A percentile compares a stretch with the other conserved stretches of the same genome.
Evolutionary conservation across 495 filamentous ascomycete species (phyloP).

Genomic region (Thermothielavioides terrestris): DNA sequence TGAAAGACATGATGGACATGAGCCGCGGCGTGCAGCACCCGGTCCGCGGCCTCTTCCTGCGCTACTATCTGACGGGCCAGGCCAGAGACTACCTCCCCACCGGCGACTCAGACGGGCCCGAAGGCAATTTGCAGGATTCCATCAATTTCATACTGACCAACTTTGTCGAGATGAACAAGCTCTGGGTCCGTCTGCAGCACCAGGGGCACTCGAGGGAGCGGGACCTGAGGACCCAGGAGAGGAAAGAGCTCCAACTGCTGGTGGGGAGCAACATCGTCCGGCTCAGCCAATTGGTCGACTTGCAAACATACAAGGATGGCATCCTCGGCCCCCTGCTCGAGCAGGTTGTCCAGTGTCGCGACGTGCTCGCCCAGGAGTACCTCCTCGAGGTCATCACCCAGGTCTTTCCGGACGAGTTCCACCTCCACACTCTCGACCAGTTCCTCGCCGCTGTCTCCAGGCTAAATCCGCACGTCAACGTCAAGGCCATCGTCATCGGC

Average conservation of each 20-base stretch:
- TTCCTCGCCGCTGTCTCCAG: constrained; percentile 84
- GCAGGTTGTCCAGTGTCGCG: constrained; percentile 94
- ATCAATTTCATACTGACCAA: constrained; percentile 97
- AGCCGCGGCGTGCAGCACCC: constrained; percentile 95
- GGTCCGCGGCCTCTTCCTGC: constrained; percentile 83
- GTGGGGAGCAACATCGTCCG: constrained; percentile 94
- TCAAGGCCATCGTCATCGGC: constrained; percentile 96
- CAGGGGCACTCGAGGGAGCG: constrained; percentile 94
- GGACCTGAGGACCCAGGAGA: constrained; percentile 84
- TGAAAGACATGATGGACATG: constrained; percentile 99
- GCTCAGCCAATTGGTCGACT: constrained; percentile 89
- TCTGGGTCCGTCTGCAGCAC: constrained; percentile 96
- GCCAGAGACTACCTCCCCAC: constrained; percentile 79
- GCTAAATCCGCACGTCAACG: constrained; percentile 89
- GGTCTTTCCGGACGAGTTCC: constrained; percentile 97
- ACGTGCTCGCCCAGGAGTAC: constrained; percentile 96
- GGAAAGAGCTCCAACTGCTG: constrained; percentile 88
- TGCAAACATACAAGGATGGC: constrained; percentile 84
- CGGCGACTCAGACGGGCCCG: constrained; percentile 80
- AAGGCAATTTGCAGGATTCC: constrained; percentile 93
- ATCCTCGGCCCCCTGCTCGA: constrained; percentile 86
- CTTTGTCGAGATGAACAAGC: constrained; percentile 99
- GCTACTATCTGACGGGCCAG: constrained; percentile 93
- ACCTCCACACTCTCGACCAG: constrained; percentile 91
- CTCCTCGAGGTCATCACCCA: constrained; percentile 96